Evolutionary conservation across 1,139 yeast species (phyloP).

Genomic region (Eremothecium gossypii): DNA sequence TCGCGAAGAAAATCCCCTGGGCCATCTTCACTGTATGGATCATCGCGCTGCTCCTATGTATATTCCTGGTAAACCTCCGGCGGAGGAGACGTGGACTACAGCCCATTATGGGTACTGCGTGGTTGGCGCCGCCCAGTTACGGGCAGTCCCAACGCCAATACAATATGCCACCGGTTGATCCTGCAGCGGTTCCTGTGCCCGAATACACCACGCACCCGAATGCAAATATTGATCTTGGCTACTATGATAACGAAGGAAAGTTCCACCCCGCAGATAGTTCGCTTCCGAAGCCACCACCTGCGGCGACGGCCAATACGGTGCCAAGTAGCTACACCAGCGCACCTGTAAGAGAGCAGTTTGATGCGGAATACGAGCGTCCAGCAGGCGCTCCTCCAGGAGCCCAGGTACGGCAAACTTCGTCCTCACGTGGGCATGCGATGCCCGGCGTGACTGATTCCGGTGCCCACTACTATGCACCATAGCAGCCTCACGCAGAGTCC

Average conservation of each 20-base stretch:
- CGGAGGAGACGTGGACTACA: slow-evolving; percentile 52
- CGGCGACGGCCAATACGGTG: neutral
- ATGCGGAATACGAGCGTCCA: neutral
- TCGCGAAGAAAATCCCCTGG: slow-evolving; percentile 32
- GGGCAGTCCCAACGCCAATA: slow-evolving; percentile 60
- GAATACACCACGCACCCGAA: slow-evolving; percentile 56
- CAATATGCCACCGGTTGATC: slow-evolving; percentile 32
- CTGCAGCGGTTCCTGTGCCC: slow-evolving; percentile 46
- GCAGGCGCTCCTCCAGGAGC: neutral
- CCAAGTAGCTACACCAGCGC: neutral
- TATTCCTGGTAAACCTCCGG: slow-evolving; percentile 46
- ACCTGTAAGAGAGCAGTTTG: neutral
- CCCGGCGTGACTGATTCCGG: neutral
- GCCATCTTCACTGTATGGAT: slow-evolving; percentile 39
- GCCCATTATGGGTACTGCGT: slow-evolving; percentile 76
- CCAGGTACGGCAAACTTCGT: neutral
- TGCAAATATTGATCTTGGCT: slow-evolving; percentile 63
- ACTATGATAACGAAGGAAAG: slow-evolving; percentile 62
- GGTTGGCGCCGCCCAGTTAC: slow-evolving; percentile 91
- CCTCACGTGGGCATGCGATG: neutral
- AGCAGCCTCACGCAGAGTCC: too few species aligned
- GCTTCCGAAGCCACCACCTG: slow-evolving; percentile 10
- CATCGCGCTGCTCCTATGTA: slow-evolving; percentile 41
- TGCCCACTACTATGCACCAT: neutral
- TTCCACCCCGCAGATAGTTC: slow-evolving; percentile 27